Conservation (phyloP, 768 basidiomycete genomes). For the Suillus alpinus region DNA sequence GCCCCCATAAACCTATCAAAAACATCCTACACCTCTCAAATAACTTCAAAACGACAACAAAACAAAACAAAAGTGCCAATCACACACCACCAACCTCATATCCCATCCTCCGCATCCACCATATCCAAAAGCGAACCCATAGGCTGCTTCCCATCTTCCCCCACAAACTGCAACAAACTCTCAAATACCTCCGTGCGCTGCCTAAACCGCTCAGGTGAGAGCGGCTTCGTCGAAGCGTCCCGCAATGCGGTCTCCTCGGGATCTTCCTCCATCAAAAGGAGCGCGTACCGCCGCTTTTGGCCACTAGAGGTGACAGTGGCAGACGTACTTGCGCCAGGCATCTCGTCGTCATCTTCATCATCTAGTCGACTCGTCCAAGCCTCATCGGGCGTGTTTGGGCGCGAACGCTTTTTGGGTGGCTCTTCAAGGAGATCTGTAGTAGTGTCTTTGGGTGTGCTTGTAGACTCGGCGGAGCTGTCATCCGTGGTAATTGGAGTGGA, state of each 20-base stretch:
- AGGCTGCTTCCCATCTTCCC: constrained; percentile 66
- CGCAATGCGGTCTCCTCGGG: constrained; percentile 20
- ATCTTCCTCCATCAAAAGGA: constrained; percentile 28
- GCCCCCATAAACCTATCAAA: not conserved
- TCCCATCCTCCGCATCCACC: constrained; percentile 40
- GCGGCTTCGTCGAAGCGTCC: constrained; percentile 26
- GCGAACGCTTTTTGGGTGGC: constrained; percentile 45
- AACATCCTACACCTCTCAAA: not conserved
- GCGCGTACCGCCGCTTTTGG: constrained; percentile 20
- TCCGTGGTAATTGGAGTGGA: constrained; percentile 25
- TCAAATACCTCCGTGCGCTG: constrained; percentile 75
- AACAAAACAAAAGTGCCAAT: too few species aligned
- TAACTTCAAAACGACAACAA: not conserved
- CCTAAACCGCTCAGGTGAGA: constrained; percentile 50
- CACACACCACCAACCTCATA: constrained; percentile 13
- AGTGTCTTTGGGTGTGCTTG: not conserved
- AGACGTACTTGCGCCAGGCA: not conserved
- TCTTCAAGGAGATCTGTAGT: constrained; percentile 12
- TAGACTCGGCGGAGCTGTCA: not conserved
- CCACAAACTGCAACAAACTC: constrained; percentile 58
- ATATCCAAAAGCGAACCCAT: constrained; percentile 59
- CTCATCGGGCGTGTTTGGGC: constrained; percentile 41
- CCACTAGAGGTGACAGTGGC: constrained; percentile 2
- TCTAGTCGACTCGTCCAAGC: constrained; percentile 42
- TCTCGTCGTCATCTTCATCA: constrained; percentile 17